Evolutionary conservation across 106 monocot genomes (phyloP), one percentile per base, ranked within the genome.

Genomic region (Chionographis japonica): DNA sequence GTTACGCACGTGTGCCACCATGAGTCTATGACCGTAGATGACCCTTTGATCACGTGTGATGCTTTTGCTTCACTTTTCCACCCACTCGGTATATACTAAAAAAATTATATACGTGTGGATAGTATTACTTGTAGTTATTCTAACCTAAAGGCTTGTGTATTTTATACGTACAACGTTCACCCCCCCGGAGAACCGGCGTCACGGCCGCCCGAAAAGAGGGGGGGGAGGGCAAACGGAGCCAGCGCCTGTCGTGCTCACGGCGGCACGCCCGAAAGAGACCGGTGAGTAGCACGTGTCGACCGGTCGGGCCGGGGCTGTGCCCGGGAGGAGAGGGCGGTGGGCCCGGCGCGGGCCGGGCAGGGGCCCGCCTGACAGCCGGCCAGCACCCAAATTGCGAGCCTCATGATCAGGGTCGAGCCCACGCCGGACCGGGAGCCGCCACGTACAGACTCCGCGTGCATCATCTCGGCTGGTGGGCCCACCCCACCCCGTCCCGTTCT

Each of bases 401-500:
- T 81, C 75, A 89, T 85, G 68, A 89, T 89, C 61, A 27, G 37
- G 61, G 82, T 69, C 69, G 82, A 75, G 74, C 85, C 83, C 86
- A 90, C 82, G 82, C 83, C 83, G 80, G 90, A 82, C 82, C 82
- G 65, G 4, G 65, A 74, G 85, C 78, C 85, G 79, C 85, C 78
- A 82, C 73, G 60, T 62, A 54, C 75, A 51, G 59, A 7, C 63
- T 38, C 46, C 60, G 60, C 75, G 58, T 36, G 68, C 62, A 41
- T 71, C 62, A 59, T 58, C 40, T 20, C 54, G 27, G 16, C 40
- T 65, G 17, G n/a, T 4, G 16, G 60, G 61, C 54, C 27, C 65
- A 60, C 68, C 42, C 71, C 8, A 9, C 15, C 40, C 66, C 17
- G 3, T n/a, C 15, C 35, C 52, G 4, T 15, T 40, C 43, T 8